Percentiles rank a stretch among this genome's conserved stretches.
Evolutionary conservation across 495 filamentous ascomycete species (phyloP).

Genomic region (Trichoderma erinaceum): DNA sequence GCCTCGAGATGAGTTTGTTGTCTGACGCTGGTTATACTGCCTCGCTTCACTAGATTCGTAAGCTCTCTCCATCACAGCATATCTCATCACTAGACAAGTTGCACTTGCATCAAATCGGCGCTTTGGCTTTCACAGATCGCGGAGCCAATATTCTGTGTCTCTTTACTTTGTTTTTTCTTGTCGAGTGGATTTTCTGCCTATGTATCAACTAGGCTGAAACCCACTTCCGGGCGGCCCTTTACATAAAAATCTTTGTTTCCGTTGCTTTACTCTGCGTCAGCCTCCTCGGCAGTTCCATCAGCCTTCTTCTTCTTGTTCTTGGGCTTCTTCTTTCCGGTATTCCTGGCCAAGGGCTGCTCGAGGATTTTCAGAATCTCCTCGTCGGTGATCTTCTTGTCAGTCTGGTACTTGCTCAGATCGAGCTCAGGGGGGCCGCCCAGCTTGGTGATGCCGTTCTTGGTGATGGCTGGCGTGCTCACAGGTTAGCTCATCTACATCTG

Average conservation of each 20-base stretch:
- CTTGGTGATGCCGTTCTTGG: constrained; percentile 90
- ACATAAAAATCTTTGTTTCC: not conserved
- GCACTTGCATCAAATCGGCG: not conserved
- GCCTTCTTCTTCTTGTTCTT: constrained; percentile 79
- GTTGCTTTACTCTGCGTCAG: constrained; percentile 21
- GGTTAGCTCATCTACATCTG: not conserved
- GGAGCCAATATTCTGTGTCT: not conserved
- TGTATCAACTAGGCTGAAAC: not conserved
- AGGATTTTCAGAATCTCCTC: constrained; percentile 92
- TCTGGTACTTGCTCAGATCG: constrained; percentile 74
- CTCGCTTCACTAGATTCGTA: constrained; percentile 2
- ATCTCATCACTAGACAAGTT: not conserved
- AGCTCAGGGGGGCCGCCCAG: constrained; percentile 65
- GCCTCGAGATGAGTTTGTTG: not conserved
- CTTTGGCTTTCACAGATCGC: not conserved
- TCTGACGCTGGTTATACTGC: not conserved
- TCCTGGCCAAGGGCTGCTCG: constrained; percentile 72
- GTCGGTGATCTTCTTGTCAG: constrained; percentile 95
- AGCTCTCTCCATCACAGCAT: not conserved
- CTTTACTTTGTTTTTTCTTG: not conserved
- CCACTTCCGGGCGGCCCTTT: not conserved
- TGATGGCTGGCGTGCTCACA: constrained; percentile 61
- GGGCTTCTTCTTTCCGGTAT: constrained; percentile 78
- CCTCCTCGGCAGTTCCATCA: constrained; percentile 34
- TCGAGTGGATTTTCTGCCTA: constrained; percentile 8